Evolutionary conservation across 2,329 filamentous ascomycete genomes (phyloP).

Genomic region (Seiridium cupressi): DNA sequence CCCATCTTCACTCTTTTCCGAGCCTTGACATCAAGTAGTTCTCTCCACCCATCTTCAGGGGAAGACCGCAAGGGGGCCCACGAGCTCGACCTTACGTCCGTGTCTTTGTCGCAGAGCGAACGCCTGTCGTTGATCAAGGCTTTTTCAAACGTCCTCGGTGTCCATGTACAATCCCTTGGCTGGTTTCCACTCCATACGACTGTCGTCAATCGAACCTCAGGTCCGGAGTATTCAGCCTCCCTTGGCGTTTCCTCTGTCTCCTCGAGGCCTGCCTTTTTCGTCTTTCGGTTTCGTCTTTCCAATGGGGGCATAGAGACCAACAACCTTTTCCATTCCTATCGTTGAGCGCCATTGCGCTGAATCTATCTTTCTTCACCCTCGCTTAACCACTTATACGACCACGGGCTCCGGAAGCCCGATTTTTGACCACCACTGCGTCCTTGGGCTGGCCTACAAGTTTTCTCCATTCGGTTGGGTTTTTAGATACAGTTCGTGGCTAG

Average conservation of each 20-base stretch:
- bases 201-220: neutral
- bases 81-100: conserved; percentile 1
- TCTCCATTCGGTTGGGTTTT: neutral
- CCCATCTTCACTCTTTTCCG: neutral
- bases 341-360: neutral
- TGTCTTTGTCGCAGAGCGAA: neutral
- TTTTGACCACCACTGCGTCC: neutral
- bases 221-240: neutral
- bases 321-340: neutral
- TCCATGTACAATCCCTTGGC: neutral
- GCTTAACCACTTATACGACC: neutral
- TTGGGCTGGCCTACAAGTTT: neutral
- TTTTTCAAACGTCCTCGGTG: neutral
- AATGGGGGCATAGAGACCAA: neutral
- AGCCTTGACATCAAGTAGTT: neutral
- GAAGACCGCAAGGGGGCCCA: neutral
- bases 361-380: neutral
- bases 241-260: neutral
- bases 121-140: neutral
- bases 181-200: neutral
- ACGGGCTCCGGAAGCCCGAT: neutral
- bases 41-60: neutral
- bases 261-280: neutral
- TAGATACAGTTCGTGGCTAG: too few species aligned
- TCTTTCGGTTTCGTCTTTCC: neutral